Evolutionary conservation across 345 rosid genomes (phyloP).

Genomic region (Turritis glabra): DNA sequence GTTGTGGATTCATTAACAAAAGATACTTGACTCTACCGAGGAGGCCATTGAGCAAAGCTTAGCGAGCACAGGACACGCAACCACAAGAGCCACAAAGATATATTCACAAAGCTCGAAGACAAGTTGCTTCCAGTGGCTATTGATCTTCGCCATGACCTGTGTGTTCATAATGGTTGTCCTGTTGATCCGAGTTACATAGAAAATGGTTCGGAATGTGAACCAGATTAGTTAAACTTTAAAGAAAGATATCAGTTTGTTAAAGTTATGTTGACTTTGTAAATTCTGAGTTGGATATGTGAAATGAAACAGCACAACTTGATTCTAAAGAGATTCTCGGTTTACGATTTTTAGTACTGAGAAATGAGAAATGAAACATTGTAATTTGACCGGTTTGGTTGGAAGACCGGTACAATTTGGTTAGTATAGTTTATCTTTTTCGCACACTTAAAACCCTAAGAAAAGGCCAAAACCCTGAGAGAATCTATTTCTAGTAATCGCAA

Average conservation of each 20-base stretch:
- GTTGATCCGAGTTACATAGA: constrained; percentile 73
- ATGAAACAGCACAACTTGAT: background rate
- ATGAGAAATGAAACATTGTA: background rate
- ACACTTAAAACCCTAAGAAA: constrained; percentile 18
- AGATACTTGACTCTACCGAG: constrained; percentile 90
- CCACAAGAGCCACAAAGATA: constrained; percentile 58
- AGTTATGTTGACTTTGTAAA: constrained; percentile 3
- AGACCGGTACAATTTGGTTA: background rate
- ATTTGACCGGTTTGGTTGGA: background rate
- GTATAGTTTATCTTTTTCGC: background rate
- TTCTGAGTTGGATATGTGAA: background rate
- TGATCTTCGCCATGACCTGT: constrained; percentile 66
- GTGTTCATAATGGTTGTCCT: constrained; percentile 84
- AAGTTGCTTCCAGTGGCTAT: constrained; percentile 80
- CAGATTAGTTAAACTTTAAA: background rate
- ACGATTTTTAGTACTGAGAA: too few relatives aligned
- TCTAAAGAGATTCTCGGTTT: background rate
- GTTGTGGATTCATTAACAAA: constrained; percentile 22
- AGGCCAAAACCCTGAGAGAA: constrained; percentile 7
- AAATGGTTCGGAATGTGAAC: background rate
- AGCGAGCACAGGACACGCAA: constrained; percentile 77
- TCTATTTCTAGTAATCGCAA: constrained; percentile 14
- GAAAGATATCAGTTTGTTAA: background rate
- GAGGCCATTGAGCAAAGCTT: constrained; percentile 84
- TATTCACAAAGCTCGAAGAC: constrained; percentile 74